A percentile compares a stretch with the other conserved stretches of the same genome.
These are phyloP conservation scores for Epichloe amarillans DNA, from an alignment of 2,329 filamentous ascomycete genomes.

Conservation along the genomic window DNA sequence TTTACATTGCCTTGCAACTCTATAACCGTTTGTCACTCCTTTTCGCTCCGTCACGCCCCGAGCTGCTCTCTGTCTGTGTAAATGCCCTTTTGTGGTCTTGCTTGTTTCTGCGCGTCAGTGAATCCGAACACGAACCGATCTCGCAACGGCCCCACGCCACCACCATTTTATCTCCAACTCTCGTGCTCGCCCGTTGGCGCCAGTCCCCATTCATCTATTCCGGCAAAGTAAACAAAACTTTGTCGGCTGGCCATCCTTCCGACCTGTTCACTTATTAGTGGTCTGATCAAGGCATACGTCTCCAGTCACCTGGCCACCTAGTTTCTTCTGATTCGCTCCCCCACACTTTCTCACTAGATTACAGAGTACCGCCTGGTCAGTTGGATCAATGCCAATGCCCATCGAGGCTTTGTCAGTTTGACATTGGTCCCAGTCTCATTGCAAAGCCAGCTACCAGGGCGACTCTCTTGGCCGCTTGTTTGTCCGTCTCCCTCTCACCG, in stretches of 20 bases:
- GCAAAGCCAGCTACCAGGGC: constrained; percentile 4
- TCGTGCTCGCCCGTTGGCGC: neutral
- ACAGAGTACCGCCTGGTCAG: constrained; percentile 1
- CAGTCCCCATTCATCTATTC: neutral
- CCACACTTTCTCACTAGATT: constrained; percentile 3
- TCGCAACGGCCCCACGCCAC: constrained; percentile 1
- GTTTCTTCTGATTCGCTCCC: constrained; percentile 2
- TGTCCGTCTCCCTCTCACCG: neutral
- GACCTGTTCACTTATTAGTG: constrained; percentile 7
- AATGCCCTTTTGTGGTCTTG: neutral
- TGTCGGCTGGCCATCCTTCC: constrained; percentile 7
- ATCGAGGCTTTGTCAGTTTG: constrained; percentile 7
- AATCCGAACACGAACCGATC: constrained; percentile 8
- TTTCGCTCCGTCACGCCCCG: neutral
- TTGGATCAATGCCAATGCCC: constrained; percentile 6
- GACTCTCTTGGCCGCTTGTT: neutral
- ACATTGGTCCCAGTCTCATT: constrained; percentile 4
- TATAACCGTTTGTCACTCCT: neutral
- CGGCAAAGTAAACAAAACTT: neutral
- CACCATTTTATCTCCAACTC: neutral
- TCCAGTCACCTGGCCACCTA: constrained; percentile 1
- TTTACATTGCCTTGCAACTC: neutral
- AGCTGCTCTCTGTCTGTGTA: too few species aligned
- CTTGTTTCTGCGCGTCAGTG: neutral
- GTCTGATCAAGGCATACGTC: constrained; percentile 11